phyloP scores from a whole-genome alignment of 2,329 filamentous ascomycete genomes.

The Colletotrichum aenigma region DNA sequence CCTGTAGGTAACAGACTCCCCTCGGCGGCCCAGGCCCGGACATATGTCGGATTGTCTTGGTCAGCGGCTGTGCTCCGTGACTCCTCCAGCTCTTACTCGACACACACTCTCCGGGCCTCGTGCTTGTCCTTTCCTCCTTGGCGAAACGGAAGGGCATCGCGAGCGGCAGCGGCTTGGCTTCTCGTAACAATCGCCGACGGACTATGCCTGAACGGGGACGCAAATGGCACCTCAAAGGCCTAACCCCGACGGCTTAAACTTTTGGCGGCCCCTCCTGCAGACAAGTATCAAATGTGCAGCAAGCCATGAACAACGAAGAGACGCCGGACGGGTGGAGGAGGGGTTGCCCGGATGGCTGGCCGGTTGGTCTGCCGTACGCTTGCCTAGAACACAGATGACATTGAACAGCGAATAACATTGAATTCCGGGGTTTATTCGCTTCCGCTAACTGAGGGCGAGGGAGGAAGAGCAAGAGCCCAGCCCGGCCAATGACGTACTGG shows the following conservation, averaged over 20 bases:
- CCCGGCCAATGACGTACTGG: constrained; percentile 10
- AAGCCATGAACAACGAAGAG: not conserved
- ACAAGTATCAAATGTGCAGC: not conserved
- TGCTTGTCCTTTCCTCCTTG: not conserved
- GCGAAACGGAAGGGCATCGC: constrained; percentile 7
- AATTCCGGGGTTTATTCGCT: not conserved
- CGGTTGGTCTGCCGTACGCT: not conserved
- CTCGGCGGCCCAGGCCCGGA: not conserved
- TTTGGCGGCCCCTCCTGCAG: not conserved
- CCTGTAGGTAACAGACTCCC: not conserved
- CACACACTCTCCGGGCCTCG: not conserved
- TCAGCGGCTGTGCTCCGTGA: not conserved
- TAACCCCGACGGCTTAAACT: constrained; percentile 17
- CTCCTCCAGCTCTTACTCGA: not conserved
- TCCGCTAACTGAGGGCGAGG: not conserved
- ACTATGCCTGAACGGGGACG: not conserved
- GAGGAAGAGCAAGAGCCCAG: not conserved
- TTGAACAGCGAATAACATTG: not conserved
- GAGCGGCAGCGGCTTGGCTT: not conserved
- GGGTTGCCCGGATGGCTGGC: not conserved
- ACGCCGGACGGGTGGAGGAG: not conserved
- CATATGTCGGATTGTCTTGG: constrained; percentile 15
- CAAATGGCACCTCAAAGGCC: not conserved
- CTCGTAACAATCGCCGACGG: constrained; percentile 13
- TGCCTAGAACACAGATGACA: not conserved